Evolutionary conservation across 306 rosid genomes (phyloP).

Genomic region (cucumber (Cucumis sativus)): DNA sequence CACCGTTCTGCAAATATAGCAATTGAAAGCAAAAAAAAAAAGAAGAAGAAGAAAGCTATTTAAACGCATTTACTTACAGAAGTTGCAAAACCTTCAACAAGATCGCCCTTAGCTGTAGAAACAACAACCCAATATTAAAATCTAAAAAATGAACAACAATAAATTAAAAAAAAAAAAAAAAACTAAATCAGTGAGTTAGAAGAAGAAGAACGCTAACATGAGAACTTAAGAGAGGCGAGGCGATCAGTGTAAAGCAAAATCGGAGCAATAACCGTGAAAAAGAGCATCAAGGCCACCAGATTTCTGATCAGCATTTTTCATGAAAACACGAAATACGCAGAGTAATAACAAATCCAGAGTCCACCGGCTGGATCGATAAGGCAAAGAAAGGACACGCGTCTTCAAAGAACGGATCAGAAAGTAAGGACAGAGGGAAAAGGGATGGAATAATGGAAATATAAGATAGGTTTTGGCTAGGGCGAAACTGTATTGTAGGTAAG

Average conservation of each 20-base stretch:
- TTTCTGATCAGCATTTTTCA: constrained; percentile 52
- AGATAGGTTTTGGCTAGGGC: not conserved
- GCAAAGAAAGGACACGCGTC: not conserved
- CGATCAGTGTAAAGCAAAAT: constrained; percentile 80
- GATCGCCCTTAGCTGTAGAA: constrained; percentile 46
- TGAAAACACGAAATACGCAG: not conserved
- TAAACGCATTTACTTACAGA: constrained; percentile 35
- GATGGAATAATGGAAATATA: not conserved
- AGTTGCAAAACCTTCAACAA: constrained; percentile 43
- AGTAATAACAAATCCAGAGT: not conserved
- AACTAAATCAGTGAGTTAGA: not conserved
- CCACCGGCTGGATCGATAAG: not conserved
- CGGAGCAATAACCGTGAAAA: constrained; percentile 78
- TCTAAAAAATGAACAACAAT: not conserved
- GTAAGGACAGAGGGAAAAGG: not conserved
- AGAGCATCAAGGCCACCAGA: constrained; percentile 53
- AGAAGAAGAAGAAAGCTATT: not conserved
- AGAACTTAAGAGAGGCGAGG: constrained; percentile 39
- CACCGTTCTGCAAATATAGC: not conserved
- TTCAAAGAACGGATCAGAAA: not conserved
- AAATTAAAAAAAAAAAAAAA: too few species aligned
- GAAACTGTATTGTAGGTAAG: not conserved
- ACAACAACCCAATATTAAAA: not conserved
- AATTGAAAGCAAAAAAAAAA: not conserved
- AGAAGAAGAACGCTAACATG: constrained; percentile 35